A percentile compares a stretch with the other conserved stretches of the same genome.
phyloP scores from a whole-genome alignment of 2,329 filamentous ascomycete genomes.

The Furcasterigmium furcatum region DNA sequence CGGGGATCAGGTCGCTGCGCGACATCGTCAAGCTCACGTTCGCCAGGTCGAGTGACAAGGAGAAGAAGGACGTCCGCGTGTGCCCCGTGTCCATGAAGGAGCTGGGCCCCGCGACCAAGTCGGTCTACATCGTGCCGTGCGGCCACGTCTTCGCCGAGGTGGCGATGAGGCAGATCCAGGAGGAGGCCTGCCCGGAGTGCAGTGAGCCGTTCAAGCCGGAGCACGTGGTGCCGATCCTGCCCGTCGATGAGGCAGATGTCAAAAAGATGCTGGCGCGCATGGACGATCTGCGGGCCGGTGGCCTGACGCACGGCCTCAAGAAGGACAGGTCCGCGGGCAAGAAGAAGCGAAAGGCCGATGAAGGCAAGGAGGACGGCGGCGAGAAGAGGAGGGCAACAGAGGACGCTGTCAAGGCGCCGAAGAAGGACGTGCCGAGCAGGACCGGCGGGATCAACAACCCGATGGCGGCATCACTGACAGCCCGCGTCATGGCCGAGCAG shows the following conservation, averaged over 20 bases:
- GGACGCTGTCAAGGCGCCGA: constrained; percentile 17
- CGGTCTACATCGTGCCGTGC: constrained; percentile 90
- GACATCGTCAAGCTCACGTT: constrained; percentile 89
- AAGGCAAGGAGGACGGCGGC: constrained; percentile 24
- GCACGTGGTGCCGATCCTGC: constrained; percentile 80
- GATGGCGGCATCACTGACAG: constrained; percentile 79
- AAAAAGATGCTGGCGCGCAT: constrained; percentile 62
- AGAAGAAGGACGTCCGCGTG: constrained; percentile 60
- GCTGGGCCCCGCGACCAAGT: constrained; percentile 73
- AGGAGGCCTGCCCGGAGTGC: constrained; percentile 67
- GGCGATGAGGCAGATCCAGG: constrained; percentile 76
- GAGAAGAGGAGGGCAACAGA: constrained; percentile 15
- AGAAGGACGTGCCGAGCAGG: constrained; percentile 27
- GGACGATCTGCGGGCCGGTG: constrained; percentile 65
- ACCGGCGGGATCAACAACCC: constrained; percentile 78
- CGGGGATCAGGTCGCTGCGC: constrained; percentile 73
- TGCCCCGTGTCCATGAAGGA: constrained; percentile 88
- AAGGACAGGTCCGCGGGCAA: constrained; percentile 66
- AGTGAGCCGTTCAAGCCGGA: constrained; percentile 68
- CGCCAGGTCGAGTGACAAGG: constrained; percentile 29
- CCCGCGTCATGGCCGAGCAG: constrained; percentile 83
- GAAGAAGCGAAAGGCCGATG: constrained; percentile 67
- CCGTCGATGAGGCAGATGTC: constrained; percentile 68
- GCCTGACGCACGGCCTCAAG: constrained; percentile 83
- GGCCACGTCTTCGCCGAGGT: constrained; percentile 91